These are phyloP conservation scores for Chernovozyma aurita DNA, from an alignment of 1,139 yeast genomes.

Conservation along the genomic window DNA sequence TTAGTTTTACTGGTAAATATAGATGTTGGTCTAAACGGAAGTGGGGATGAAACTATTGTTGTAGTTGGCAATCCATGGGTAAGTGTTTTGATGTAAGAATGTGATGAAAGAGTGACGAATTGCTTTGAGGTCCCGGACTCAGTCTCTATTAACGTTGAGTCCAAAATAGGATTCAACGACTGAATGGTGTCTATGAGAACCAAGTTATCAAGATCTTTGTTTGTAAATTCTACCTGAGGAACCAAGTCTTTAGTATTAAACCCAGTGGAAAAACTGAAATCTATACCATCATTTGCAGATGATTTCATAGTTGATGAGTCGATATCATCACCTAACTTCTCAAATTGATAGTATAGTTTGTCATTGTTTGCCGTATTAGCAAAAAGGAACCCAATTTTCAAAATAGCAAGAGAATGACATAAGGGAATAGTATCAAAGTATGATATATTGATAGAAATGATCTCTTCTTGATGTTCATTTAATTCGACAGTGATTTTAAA, in stretches of 20 bases:
- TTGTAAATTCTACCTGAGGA: conserved; percentile 22
- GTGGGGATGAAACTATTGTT: conserved; percentile 65
- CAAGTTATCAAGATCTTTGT: conserved; percentile 33
- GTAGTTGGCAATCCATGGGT: conserved; percentile 60
- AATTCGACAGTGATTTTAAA: conserved; percentile 57
- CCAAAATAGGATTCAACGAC: conserved; percentile 56
- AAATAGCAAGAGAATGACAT: conserved; percentile 51
- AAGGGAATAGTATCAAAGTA: conserved; percentile 77
- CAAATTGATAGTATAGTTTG: conserved; percentile 70
- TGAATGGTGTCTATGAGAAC: conserved; percentile 51
- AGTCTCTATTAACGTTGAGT: conserved; percentile 36
- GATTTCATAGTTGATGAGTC: conserved; percentile 20
- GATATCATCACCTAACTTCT: conserved; percentile 58
- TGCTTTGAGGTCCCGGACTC: conserved; percentile 30
- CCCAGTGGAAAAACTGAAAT: not conserved
- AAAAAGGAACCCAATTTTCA: conserved; percentile 73
- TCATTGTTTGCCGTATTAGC: conserved; percentile 62
- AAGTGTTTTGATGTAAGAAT: conserved; percentile 46
- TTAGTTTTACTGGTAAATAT: conserved; percentile 57
- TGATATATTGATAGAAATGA: conserved; percentile 30
- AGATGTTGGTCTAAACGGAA: conserved; percentile 58
- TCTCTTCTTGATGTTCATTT: conserved; percentile 33
- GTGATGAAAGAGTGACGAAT: conserved; percentile 26
- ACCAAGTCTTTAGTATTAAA: not conserved
- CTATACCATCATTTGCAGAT: not conserved